phyloP scores from a whole-genome alignment of 2,329 filamentous ascomycete genomes.

The Helotiales sp. region DNA sequence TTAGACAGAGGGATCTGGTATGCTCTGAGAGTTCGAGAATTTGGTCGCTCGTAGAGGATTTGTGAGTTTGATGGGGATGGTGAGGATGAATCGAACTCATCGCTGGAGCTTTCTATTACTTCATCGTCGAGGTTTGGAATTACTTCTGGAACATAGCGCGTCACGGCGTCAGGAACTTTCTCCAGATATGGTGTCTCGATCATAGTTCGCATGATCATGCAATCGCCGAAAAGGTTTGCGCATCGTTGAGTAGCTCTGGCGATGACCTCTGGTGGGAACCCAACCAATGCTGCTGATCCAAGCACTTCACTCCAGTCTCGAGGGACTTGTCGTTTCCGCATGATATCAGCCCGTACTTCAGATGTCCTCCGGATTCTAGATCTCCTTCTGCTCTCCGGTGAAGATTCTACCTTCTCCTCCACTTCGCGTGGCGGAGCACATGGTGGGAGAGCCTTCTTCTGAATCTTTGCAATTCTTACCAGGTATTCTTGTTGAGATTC shows the following conservation, averaged over 20 bases:
- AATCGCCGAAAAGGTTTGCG: conserved; percentile 70
- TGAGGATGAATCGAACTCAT: not conserved
- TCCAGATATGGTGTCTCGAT: conserved; percentile 18
- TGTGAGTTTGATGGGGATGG: not conserved
- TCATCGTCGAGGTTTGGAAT: conserved; percentile 21
- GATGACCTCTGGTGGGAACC: conserved; percentile 65
- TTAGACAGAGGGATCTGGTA: not conserved
- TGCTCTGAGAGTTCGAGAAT: not conserved
- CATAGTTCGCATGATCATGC: conserved; percentile 54
- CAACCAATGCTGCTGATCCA: conserved; percentile 72
- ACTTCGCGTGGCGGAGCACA: conserved; percentile 23
- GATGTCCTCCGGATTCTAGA: conserved; percentile 11
- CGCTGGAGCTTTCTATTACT: not conserved
- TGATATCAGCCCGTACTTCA: conserved; percentile 4
- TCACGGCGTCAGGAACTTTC: conserved; percentile 13
- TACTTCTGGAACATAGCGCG: conserved; percentile 28
- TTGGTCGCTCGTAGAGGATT: not conserved
- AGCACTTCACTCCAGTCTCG: conserved; percentile 86
- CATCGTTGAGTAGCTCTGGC: conserved; percentile 73
- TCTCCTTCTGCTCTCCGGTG: conserved; percentile 8
- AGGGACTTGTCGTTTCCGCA: conserved; percentile 22
- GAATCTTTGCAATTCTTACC: conserved; percentile 46
- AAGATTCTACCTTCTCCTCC: not conserved
- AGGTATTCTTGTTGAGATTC: conserved; percentile 44
- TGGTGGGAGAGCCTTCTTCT: conserved; percentile 42